Conservation (phyloP, 331 rosid genomes). For the Saraca asoca region DNA sequence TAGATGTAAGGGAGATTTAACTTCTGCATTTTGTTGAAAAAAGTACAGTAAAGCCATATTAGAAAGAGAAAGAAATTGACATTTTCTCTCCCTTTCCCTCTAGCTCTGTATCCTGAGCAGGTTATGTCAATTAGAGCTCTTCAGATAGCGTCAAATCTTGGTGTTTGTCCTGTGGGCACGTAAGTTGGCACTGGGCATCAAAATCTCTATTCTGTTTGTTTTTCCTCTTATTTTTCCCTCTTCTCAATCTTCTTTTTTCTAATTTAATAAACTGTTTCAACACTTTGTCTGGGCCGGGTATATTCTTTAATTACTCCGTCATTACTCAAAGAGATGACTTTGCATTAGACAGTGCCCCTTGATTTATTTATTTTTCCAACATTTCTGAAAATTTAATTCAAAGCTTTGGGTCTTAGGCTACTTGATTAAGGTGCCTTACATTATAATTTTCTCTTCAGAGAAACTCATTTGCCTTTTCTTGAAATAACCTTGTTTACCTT, state of each 20-base stretch:
- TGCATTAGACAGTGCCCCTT: background rate
- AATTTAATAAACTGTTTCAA: constrained; percentile 17
- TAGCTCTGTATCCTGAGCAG: constrained; percentile 83
- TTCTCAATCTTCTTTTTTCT: constrained; percentile 12
- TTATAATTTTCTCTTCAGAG: constrained; percentile 14
- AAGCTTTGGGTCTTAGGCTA: constrained; percentile 1
- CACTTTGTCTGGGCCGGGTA: background rate
- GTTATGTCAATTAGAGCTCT: constrained; percentile 68
- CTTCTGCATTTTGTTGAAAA: constrained; percentile 27
- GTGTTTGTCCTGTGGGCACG: constrained; percentile 81
- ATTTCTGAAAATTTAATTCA: background rate
- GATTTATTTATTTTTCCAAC: background rate
- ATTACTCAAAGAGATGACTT: constrained; percentile 15
- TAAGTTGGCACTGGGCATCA: constrained; percentile 46
- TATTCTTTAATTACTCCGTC: background rate
- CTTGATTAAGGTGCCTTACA: background rate
- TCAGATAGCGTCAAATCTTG: constrained; percentile 78
- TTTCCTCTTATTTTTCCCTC: background rate
- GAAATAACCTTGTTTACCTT: constrained; percentile 39
- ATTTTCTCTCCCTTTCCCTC: constrained; percentile 26
- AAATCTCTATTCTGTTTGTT: constrained; percentile 16
- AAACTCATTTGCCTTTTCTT: constrained; percentile 24
- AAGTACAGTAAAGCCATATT: background rate
- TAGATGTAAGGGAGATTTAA: constrained; percentile 59
- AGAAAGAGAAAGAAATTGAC: constrained; percentile 33